Evolutionary conservation across 75 land plant genomes (phyloP).

Genomic region (Cryptomeria japonica): DNA sequence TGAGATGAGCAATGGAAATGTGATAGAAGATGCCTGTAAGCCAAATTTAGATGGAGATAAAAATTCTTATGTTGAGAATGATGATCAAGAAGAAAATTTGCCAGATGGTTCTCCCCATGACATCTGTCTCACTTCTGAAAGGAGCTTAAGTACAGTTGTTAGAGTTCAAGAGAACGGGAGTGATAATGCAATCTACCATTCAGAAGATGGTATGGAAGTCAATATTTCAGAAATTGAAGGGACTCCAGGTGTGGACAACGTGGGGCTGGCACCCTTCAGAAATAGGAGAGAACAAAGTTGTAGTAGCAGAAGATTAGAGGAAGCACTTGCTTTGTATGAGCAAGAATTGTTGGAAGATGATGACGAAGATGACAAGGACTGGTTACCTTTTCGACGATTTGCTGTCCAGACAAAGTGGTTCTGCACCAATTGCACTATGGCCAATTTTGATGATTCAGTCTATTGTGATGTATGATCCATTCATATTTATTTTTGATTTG

Average conservation of each 20-base stretch:
- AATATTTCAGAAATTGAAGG: not conserved
- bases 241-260: not conserved
- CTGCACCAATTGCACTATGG: constrained; percentile 60
- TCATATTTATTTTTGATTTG: not conserved
- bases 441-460: constrained; percentile 40
- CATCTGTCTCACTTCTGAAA: not conserved
- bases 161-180: not conserved
- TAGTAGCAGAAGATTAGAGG: not conserved
- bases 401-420: constrained; percentile 35
- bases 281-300: not conserved
- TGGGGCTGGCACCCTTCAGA: not conserved
- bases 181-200: not conserved
- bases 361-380: constrained; percentile 62
- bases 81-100: not conserved
- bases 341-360: constrained; percentile 35
- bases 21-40: not conserved
- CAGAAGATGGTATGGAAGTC: not conserved
- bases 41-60: not conserved
- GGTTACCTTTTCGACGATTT: constrained; percentile 35
- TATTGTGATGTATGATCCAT: constrained; percentile 38
- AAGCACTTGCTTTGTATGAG: constrained; percentile 24
- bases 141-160: not conserved
- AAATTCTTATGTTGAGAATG: not conserved
- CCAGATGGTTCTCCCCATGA: not conserved
- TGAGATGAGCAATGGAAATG: not conserved